phyloP scores from a whole-genome alignment of 2,329 filamentous ascomycete genomes.

The Fusarium haematococcum region DNA sequence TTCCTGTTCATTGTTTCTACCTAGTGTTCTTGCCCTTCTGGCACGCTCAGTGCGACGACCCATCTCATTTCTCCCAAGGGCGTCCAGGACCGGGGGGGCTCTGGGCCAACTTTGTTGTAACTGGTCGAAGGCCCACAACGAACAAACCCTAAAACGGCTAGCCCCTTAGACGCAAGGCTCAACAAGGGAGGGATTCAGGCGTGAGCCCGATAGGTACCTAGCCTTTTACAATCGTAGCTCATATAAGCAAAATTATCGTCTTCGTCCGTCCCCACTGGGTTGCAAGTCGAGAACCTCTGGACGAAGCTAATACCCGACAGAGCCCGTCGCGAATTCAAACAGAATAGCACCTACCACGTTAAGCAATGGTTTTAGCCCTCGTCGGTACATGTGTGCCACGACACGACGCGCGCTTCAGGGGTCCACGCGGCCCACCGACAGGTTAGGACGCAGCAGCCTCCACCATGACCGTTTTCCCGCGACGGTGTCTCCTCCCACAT shows the following conservation, averaged over 20 bases:
- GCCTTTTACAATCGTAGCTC: not conserved
- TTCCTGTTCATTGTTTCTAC: not conserved
- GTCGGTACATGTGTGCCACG: conserved; percentile 6
- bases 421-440: conserved; percentile 24
- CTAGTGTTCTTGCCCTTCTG: not conserved
- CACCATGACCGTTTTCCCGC: conserved; percentile 23
- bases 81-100: not conserved
- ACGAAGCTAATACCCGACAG: not conserved
- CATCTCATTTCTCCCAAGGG: not conserved
- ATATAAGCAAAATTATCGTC: not conserved
- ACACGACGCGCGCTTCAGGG: conserved; percentile 35
- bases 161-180: not conserved
- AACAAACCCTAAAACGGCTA: not conserved
- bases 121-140: not conserved
- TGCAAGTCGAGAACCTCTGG: not conserved
- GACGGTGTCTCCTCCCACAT: conserved; percentile 27
- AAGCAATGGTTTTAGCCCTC: not conserved
- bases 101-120: not conserved
- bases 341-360: not conserved
- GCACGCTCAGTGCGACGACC: not conserved
- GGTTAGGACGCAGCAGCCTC: conserved; percentile 1
- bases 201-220: not conserved
- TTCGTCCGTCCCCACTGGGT: not conserved
- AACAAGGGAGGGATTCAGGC: not conserved
- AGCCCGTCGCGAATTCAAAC: conserved; percentile 28